Conservation (phyloP, 495 filamentous ascomycete genomes). For the Filosporella fistucella region DNA sequence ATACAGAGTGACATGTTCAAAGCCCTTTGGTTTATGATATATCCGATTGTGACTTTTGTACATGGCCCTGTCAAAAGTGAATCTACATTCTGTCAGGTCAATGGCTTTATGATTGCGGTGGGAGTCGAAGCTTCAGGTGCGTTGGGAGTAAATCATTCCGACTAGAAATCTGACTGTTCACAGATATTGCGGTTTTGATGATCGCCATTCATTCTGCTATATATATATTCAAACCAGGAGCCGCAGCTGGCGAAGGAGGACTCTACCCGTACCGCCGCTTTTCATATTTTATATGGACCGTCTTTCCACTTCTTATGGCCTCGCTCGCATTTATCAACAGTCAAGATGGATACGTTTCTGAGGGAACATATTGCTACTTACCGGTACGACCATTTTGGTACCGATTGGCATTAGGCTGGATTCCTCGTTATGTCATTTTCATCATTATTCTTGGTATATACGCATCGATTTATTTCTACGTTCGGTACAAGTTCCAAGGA, state of each 20-base stretch:
- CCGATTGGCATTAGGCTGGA: slow-evolving; percentile 61
- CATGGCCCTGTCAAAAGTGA: slow-evolving; percentile 39
- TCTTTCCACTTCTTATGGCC: slow-evolving; percentile 53
- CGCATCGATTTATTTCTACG: slow-evolving; percentile 62
- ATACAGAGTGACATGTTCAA: slow-evolving; percentile 68
- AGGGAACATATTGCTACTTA: slow-evolving; percentile 63
- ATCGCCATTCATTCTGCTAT: slow-evolving; percentile 68
- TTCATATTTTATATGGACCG: slow-evolving; percentile 49
- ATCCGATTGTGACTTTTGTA: slow-evolving; percentile 46
- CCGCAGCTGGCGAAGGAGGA: slow-evolving; percentile 45
- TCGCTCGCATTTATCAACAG: slow-evolving; percentile 59
- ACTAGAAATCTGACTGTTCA: slow-evolving; percentile 4
- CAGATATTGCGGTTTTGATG: slow-evolving; percentile 63
- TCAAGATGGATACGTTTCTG: slow-evolving; percentile 47
- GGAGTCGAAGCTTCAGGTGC: slow-evolving; percentile 62
- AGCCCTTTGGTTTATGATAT: slow-evolving; percentile 59
- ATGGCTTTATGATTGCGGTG: slow-evolving; percentile 59
- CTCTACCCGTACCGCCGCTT: slow-evolving; percentile 58
- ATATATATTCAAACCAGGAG: slow-evolving; percentile 56
- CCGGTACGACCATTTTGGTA: slow-evolving; percentile 61
- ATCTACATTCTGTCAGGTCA: slow-evolving; percentile 59
- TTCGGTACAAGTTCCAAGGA: slow-evolving; percentile 28
- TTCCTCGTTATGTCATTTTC: slow-evolving; percentile 67
- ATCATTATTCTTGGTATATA: slow-evolving; percentile 57
- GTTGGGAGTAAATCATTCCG: not conserved